phyloP scores from a whole-genome alignment of 495 filamentous ascomycete genomes.

The Penicillium waksmanii region DNA sequence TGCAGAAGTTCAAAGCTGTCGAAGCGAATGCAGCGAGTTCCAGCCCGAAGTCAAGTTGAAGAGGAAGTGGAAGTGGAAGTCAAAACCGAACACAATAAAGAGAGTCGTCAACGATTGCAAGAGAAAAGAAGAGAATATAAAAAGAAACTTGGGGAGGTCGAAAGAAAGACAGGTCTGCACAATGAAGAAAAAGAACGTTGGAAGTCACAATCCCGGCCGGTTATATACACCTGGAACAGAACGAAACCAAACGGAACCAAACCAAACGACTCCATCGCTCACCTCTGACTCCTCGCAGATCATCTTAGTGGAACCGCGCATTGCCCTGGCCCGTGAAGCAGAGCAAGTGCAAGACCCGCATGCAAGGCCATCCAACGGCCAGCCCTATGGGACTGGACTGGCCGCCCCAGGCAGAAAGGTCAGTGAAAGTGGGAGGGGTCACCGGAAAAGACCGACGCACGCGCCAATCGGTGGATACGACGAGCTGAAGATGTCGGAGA shows the following conservation, averaged over 20 bases:
- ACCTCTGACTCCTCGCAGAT: slow-evolving; percentile 3
- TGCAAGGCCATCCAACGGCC: slow-evolving; percentile 9
- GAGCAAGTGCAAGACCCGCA: background rate
- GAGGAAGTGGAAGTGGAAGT: background rate
- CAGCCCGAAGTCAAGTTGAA: background rate
- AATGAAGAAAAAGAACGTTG: too few species aligned
- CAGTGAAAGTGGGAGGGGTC: background rate
- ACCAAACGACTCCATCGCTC: too few species aligned
- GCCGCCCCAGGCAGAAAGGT: background rate
- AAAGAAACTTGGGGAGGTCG: background rate
- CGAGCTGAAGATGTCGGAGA: slow-evolving; percentile 6
- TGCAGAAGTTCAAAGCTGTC: background rate
- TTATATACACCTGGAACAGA: background rate
- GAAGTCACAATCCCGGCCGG: background rate
- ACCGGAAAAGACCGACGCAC: slow-evolving; percentile 7
- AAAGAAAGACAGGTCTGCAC: background rate
- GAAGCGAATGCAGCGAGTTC: background rate
- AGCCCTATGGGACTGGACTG: slow-evolving; percentile 1
- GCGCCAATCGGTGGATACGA: slow-evolving; percentile 9
- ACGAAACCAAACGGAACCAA: too few species aligned
- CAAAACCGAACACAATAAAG: background rate
- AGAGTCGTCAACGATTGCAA: background rate
- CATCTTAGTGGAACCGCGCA: slow-evolving; percentile 1
- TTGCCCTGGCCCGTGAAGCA: slow-evolving; percentile 4
- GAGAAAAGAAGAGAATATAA: background rate